Evolutionary conservation across 1,284 basidiomycete species (phyloP), one percentile per base, ranked within the genome.

Genomic region (Grifola frondosa): DNA sequence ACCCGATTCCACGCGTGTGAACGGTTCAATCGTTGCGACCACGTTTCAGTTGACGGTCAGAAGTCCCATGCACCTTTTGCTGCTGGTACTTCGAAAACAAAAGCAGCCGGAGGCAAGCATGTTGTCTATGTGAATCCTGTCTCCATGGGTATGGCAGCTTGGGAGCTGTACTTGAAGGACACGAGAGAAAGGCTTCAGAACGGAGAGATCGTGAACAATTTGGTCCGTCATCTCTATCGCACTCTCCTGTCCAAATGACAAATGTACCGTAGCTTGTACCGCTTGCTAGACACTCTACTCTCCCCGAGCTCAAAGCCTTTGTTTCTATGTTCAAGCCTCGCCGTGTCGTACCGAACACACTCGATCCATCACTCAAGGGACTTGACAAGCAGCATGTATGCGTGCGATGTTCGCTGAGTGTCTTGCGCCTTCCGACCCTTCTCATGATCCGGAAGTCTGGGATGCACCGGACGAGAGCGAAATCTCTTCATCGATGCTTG

Each of bases 1-100:
- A 88, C 88, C 0, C 80, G 92, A 0, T 96, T 97, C 57, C 94
- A 97, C 58, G 92, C 93, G 0, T 97, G 94, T 56, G 93, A 97
- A 57, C 77, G 89, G 1, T 84, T 82, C 41, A 72, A 83, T 58
- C 78, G 86, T 12, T 97, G 94, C 58, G 64, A 75, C 3, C 71
- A 78, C 42, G 79, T 88, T 21, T 72, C 72, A 15, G 72, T 78
- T 1, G 74, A 56, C 9, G 58, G 57, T 2, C 50, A 69, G 1
- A 61, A 58, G 6, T 62, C 67, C 35, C 59, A 56, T 19, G 53
- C 58, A 4, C 32, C 52, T 2, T 23, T 20, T 15, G 43, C 29
- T 2, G 35, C 37, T 4, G 55, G 17, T 16, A 22, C 16, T 17
- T 21, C 38, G 1, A 36, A 25, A 6, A 20, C 28, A 19, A 46